These are phyloP conservation scores for Ballota nigra DNA, from an alignment of 257 asterid species.

Conservation along the genomic window DNA sequence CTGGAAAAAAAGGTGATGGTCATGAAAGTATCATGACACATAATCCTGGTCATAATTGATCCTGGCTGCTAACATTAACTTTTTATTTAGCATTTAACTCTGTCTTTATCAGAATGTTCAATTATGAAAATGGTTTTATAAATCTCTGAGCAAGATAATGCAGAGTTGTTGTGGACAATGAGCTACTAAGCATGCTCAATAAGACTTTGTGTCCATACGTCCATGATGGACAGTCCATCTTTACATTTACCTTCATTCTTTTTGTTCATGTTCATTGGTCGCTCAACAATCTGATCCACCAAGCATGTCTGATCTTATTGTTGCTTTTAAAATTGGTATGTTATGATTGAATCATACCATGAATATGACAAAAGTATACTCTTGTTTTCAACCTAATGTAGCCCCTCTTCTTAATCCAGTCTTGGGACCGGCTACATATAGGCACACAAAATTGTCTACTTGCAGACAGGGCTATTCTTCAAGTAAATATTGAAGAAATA, in stretches of 20 bases:
- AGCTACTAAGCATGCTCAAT: neutral
- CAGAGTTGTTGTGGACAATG: neutral
- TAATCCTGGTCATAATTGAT: slow-evolving; percentile 10
- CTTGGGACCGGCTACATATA: neutral
- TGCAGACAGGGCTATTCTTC: neutral
- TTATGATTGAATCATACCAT: too few species aligned
- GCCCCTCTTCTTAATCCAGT: neutral
- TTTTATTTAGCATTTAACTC: neutral
- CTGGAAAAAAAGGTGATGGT: neutral
- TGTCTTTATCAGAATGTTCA: neutral
- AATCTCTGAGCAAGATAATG: neutral
- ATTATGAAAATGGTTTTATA: neutral
- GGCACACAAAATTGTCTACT: neutral
- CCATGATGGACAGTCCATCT: too few species aligned
- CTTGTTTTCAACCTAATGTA: neutral
- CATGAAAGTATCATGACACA: neutral
- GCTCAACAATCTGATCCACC: too few species aligned
- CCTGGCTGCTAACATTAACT: neutral
- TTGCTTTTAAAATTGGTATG: too few species aligned
- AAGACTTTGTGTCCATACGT: neutral
- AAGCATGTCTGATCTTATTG: too few species aligned
- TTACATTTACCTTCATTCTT: too few species aligned
- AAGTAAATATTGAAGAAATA: neutral
- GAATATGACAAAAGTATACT: too few species aligned
- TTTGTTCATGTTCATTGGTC: too few species aligned